phyloP scores from a whole-genome alignment of 345 rosid genomes.

The Trapa bicornis region DNA sequence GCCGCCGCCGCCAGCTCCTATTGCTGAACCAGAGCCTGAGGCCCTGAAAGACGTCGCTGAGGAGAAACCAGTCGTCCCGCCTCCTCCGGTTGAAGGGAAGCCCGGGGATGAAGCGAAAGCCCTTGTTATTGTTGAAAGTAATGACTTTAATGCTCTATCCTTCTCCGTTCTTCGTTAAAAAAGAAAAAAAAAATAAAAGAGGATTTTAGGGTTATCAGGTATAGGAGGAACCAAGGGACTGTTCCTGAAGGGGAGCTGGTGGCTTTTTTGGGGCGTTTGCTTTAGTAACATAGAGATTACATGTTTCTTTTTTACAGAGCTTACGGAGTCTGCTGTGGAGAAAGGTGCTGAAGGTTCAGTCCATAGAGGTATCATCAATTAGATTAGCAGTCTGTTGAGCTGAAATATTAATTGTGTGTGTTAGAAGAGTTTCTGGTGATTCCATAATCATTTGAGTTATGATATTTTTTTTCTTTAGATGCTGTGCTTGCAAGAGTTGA shows the following conservation, averaged over 20 bases:
- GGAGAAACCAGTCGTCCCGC: slow-evolving; percentile 31
- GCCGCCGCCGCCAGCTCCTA: slow-evolving; percentile 6
- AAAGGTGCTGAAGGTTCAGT: slow-evolving; percentile 33
- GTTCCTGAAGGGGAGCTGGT: not conserved
- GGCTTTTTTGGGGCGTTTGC: not conserved
- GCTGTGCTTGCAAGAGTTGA: slow-evolving; percentile 64
- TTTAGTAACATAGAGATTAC: not conserved
- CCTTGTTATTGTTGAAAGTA: slow-evolving; percentile 25
- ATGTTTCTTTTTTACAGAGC: slow-evolving; percentile 22
- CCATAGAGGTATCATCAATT: slow-evolving; percentile 34
- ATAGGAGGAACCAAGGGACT: not conserved
- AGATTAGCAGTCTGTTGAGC: not conserved
- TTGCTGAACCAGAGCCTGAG: slow-evolving; percentile 11
- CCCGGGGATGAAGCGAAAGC: slow-evolving; percentile 24
- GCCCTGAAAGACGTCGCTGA: slow-evolving; percentile 25
- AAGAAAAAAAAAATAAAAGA: no score
- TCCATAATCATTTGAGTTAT: not conserved
- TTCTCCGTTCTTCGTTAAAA: no score
- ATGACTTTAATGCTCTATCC: not conserved
- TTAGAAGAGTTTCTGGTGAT: not conserved
- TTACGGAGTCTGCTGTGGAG: slow-evolving; percentile 21
- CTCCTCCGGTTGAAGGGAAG: slow-evolving; percentile 16
- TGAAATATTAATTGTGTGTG: not conserved
- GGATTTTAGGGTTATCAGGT: not conserved
- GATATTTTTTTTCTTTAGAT: slow-evolving; percentile 27